Base-by-base conservation (phyloP, 257 asterid genomes). In the Linaria vulgaris region DNA sequence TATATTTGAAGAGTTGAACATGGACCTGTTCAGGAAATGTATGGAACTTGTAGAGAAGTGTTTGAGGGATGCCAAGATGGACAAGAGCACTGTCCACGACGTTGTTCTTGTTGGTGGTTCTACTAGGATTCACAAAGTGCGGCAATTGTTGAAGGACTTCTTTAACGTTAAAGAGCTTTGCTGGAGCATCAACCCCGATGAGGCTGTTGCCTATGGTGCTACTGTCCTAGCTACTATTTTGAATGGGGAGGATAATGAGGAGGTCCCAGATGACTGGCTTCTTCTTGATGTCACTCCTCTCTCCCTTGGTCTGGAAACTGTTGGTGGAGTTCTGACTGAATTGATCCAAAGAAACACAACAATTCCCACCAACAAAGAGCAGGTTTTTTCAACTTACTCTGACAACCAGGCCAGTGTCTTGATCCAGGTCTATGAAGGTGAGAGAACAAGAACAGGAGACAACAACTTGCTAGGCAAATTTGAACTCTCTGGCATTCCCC, bases 11-110 rank as follows among this genome's bases (percentile, higher is more conserved):
- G 89, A 87, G 76, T 68, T 83, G 53, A 88, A 88, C 79, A 88
- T 88, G 96, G 94, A 85, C 60, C 70, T 85, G 56, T 88, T 88
- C 64, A 83, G 91, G 46, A 88, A 83, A 77, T 85, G 96, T 64
- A 83, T 88, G 91, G 95, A 88, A 22, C 96, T 90, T 1, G 96
- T 88, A 13, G 95, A 88, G 82, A 85, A 88, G 72, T 88, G 96
- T 70, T 74, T 85, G 78, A 80, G 91, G 79, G 96, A 83, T 73
- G 96, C 95, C 4, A 85, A 88, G 84, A 85, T 88, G 96, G 95
- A 85, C 71, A 88, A 88, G 78, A 88, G 95, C 83, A 69, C 66
- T 2, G 51, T 87, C 46, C 92, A 84, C 12, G 92, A 87, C 65
- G 95, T 79, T 16, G 92, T 84, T 23, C 82, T 78, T 48, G 79